A percentile compares a stretch with the other conserved stretches of the same genome.
Conservation (phyloP, 2,329 filamentous ascomycete species). For the Scytalidium lignicola region DNA sequence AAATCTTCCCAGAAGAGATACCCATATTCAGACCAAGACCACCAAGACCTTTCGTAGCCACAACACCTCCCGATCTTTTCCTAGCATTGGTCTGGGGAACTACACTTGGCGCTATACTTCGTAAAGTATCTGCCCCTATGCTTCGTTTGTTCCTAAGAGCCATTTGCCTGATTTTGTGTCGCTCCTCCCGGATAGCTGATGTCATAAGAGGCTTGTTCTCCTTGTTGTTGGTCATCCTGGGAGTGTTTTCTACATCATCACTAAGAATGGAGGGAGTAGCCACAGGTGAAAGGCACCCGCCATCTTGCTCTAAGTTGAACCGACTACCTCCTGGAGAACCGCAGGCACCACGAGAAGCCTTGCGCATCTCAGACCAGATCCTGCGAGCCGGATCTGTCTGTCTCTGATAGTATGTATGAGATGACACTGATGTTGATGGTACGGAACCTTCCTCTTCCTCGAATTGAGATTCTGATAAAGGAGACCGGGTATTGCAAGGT, state of each 20-base stretch:
- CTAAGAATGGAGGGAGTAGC: constrained; percentile 3
- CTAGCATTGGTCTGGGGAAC: constrained; percentile 8
- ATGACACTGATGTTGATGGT: not conserved
- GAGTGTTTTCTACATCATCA: not conserved
- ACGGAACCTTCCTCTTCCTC: not conserved
- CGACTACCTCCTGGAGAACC: constrained; percentile 9
- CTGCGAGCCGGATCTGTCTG: constrained; percentile 26
- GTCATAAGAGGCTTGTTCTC: not conserved
- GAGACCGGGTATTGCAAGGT: not conserved
- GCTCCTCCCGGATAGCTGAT: constrained; percentile 2
- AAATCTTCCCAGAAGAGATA: constrained; percentile 6
- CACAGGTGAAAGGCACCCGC: not conserved
- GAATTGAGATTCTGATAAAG: not conserved
- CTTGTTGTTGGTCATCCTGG: constrained; percentile 6
- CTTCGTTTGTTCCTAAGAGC: constrained; percentile 20
- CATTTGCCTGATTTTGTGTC: constrained; percentile 15
- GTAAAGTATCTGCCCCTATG: constrained; percentile 17
- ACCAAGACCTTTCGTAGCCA: not conserved
- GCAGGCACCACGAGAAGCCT: constrained; percentile 16
- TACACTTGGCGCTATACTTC: constrained; percentile 18
- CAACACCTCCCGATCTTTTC: constrained; percentile 3
- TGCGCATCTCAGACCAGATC: constrained; percentile 28
- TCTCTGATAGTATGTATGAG: not conserved
- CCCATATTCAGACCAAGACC: constrained; percentile 9
- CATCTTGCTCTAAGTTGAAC: constrained; percentile 9